Evolutionary conservation across 371 early-diverging fungal species (phyloP).

Genomic region (Lichtheimia ornata): DNA sequence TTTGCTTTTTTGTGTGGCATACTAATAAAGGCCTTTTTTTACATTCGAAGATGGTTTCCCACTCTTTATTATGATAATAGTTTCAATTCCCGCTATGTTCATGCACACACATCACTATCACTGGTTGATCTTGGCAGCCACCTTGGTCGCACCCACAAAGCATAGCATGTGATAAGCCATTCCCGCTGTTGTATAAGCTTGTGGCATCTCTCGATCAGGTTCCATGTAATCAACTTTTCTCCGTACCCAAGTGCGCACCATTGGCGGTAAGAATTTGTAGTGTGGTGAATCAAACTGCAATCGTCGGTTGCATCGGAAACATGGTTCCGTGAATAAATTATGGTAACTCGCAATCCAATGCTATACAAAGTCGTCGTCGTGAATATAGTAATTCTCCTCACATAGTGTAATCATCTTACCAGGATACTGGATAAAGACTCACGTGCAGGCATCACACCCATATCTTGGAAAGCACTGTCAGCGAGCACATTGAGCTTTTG

Average conservation of each 20-base stretch:
- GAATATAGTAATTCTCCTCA: not conserved
- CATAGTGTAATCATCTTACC: slow-evolving; percentile 14
- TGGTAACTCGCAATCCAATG: slow-evolving; percentile 46
- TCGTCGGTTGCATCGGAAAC: slow-evolving; percentile 42
- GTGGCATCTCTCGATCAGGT: slow-evolving; percentile 10
- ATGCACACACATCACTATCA: not conserved
- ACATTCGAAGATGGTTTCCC: not conserved
- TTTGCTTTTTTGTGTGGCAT: slow-evolving; percentile 2
- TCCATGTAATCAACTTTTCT: slow-evolving; percentile 15
- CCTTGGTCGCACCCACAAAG: slow-evolving; percentile 26
- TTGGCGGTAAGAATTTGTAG: slow-evolving; percentile 44
- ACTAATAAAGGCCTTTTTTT: not conserved
- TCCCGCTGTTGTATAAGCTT: slow-evolving; percentile 15
- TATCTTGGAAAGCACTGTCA: slow-evolving; percentile 37
- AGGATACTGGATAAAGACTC: slow-evolving; percentile 34
- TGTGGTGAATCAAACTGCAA: slow-evolving; percentile 49
- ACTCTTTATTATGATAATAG: slow-evolving; percentile 4
- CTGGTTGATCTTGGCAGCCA: slow-evolving; percentile 14
- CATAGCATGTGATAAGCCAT: slow-evolving; percentile 43
- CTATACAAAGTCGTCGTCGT: slow-evolving; percentile 10
- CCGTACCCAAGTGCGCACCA: slow-evolving; percentile 47
- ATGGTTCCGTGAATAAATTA: slow-evolving; percentile 40
- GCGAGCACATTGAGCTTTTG: slow-evolving; percentile 40
- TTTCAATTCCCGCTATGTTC: not conserved
- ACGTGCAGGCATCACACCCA: slow-evolving; percentile 32